Evolutionary conservation across 352 stramenopile species (phyloP), one percentile per base, ranked within the genome.

Genomic region (Aphanomyces stellatus): DNA sequence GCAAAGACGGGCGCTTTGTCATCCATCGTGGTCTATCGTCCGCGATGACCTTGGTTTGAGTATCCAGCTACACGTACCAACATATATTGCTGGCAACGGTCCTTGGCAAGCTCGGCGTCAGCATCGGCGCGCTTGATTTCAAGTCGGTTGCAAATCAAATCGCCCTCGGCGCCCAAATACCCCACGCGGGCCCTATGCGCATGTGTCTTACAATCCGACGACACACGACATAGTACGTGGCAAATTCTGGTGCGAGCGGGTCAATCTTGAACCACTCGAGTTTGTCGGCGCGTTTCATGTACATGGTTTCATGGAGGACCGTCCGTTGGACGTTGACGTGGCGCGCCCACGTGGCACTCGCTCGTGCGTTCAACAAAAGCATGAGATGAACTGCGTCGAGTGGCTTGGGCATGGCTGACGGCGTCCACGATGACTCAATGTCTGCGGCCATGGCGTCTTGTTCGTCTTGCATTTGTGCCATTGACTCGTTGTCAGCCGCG

Each of bases 201-300:
- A 25, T 27, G 22, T 25, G n/a, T n/a, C n/a, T n/a, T n/a, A n/a
- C n/a, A n/a, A 53, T 33, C 24, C 30, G 3, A 22, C 22, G 10
- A 53, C 7, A n/a, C n/a, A n/a, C n/a, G n/a, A 24, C 24, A 8
- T 53, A 53, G 17, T 57, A 67, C 60, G 49, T 10, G 5, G 25
- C 49, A 30, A 25, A 67, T 49, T 67, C 60, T 25, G 48, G 10
- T 7, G 10, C 57, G 13, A 25, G 28, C 42, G 43, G 43, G 30
- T 67, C 60, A n/a, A 67, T 41, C 24, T 67, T 67, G 49, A 46
- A 31, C 60, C 60, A 67, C 37, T 67, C 60, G 24, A 37, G 27
- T 24, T 28, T 35, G n/a, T 67, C 60, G 17, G 33, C 17, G 31
- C 49, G 43, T 22, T 59, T 56, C 28, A 67, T n/a, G 22, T 67